Base-by-base conservation (phyloP, 1,284 basidiomycete genomes). In the Volvariella volvacea region DNA sequence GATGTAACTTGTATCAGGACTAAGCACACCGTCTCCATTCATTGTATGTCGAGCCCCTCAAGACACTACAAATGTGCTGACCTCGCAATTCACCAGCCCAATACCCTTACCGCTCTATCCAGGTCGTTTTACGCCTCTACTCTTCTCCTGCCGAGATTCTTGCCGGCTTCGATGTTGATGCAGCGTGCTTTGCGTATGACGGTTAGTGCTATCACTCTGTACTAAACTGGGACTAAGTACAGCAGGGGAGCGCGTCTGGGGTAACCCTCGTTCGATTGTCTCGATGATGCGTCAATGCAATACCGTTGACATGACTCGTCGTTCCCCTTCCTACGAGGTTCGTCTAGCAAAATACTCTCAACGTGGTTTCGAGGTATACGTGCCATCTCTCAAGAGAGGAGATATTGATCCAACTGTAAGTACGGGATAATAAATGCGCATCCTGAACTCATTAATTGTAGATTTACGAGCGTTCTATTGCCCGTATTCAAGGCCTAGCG, bases 1-100 rank as follows among this genome's bases (percentile, higher is more conserved):
- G 78, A 79, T 53, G 74, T 77, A 9, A 80, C 76, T 15, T 80
- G 77, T 46, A 71, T 80, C 45, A 70, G 78, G 32, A 78, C 76
- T 42, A 80, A 76, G 58, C 74, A 82, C 51, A 76, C 77, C 0
- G 64, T 80, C 33, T 80, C 78, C 6, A 79, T 82, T 51, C 72
- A 80, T 54, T 77, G 73, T 75, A 42, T 21, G 71, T 15, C 17
- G 9, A 33, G 15, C 9, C n/a, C 28, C 32, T 34, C 39, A 9
- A 19, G 4, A 38, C 6, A 6, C 12, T 28, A 28, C 25, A 28
- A 12, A 28, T 28, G 12, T 16, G 7, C 10, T 25, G n/a, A 39
- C 22, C 33, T 22, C 8, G 4, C 38, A 1, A 10, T 15, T 37
- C 14, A 43, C 12, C 48, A 77, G 74, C 74, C 17, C 78, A 80